Conservation (phyloP, 257 asterid genomes). For the Anisodus tanguticus region DNA sequence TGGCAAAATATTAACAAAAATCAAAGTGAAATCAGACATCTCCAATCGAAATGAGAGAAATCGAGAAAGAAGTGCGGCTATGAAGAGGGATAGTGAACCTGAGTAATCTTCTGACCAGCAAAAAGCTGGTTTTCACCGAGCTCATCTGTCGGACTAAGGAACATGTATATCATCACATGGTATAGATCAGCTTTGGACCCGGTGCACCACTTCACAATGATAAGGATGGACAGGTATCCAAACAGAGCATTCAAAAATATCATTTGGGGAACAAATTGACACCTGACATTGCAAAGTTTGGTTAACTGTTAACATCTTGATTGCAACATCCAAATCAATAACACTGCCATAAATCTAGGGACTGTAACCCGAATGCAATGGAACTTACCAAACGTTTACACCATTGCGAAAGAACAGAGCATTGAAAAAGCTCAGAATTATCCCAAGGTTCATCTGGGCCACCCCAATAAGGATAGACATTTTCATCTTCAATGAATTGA, state of each 20-base stretch:
- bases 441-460: slow-evolving; percentile 97
- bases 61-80: background rate
- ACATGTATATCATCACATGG: slow-evolving; percentile 99
- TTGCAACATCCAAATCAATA: slow-evolving; percentile 14
- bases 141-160: slow-evolving; percentile 91
- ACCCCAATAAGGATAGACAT: slow-evolving; percentile 99
- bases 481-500: slow-evolving; percentile 95
- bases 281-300: slow-evolving; percentile 64
- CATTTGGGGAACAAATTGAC: slow-evolving; percentile 89
- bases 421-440: slow-evolving; percentile 86
- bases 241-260: slow-evolving; percentile 88
- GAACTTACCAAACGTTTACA: slow-evolving; percentile 75
- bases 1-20: slow-evolving; percentile 45
- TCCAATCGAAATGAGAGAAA: background rate
- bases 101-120: slow-evolving; percentile 82
- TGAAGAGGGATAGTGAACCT: slow-evolving; percentile 51
- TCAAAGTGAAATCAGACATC: slow-evolving; percentile 11
- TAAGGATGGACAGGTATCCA: slow-evolving; percentile 88
- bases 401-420: slow-evolving; percentile 77
- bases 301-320: slow-evolving; percentile 11
- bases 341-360: background rate
- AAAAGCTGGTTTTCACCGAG: slow-evolving; percentile 95
- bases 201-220: slow-evolving; percentile 90
- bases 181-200: slow-evolving; percentile 97
- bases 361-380: slow-evolving; percentile 13